A percentile compares a stretch with the other conserved stretches of the same genome.
These are phyloP conservation scores for Metarhizium anisopliae DNA, from an alignment of 2,329 filamentous ascomycete genomes.

Conservation along the genomic window DNA sequence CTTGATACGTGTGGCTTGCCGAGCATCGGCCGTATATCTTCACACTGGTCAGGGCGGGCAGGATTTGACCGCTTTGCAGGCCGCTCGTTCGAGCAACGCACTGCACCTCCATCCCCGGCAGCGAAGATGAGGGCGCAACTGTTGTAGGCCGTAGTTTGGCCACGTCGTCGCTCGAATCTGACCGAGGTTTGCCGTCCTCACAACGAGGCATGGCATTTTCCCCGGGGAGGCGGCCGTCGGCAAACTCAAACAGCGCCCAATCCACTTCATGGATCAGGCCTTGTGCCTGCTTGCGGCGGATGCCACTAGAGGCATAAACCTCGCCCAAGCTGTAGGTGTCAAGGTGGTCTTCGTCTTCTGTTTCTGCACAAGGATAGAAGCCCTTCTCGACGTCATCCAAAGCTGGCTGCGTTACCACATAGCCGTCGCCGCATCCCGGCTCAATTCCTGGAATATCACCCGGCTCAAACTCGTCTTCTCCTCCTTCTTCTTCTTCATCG, in stretches of 20 bases:
- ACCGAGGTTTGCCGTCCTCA: constrained; percentile 6
- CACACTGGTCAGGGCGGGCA: constrained; percentile 70
- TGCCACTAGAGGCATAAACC: constrained; percentile 82
- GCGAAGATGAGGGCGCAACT: constrained; percentile 47
- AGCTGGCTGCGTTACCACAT: constrained; percentile 83
- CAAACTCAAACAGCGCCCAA: constrained; percentile 84
- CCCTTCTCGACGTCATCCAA: constrained; percentile 77
- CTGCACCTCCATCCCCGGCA: constrained; percentile 73
- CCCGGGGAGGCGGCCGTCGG: constrained; percentile 58
- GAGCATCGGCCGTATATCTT: constrained; percentile 79
- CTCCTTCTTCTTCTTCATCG: constrained; percentile 46
- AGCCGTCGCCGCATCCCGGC: constrained; percentile 64
- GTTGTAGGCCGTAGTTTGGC: constrained; percentile 42
- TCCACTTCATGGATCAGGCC: constrained; percentile 84
- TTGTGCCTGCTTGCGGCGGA: constrained; percentile 64
- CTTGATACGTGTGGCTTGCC: constrained; percentile 63
- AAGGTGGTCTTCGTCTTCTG: constrained; percentile 72
- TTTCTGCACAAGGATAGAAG: constrained; percentile 68
- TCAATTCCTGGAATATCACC: constrained; percentile 75
- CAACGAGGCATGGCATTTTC: constrained; percentile 57
- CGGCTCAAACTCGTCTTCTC: constrained; percentile 46
- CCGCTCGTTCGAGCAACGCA: constrained; percentile 85
- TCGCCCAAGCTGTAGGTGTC: constrained; percentile 73
- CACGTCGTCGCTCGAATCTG: constrained; percentile 18
- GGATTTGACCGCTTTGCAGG: constrained; percentile 68